These are phyloP conservation scores for Pisolithus thermaeus DNA, from an alignment of 1,284 basidiomycete genomes.

Conservation along the genomic window DNA sequence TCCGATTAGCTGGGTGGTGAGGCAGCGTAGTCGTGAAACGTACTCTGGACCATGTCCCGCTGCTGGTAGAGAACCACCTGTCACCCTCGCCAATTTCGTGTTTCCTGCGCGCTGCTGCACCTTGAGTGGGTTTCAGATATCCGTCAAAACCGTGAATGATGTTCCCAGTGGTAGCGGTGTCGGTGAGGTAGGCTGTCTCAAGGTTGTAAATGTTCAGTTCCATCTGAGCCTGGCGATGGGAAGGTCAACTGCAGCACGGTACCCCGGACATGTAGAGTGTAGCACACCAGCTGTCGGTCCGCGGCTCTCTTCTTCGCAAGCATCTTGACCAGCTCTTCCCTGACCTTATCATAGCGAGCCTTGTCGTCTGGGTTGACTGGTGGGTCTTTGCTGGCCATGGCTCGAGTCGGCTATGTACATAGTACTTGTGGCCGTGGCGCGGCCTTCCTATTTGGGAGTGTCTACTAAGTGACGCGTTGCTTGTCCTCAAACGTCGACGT, in stretches of 20 bases:
- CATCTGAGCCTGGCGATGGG: slow-evolving; percentile 50
- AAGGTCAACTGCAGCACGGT: slow-evolving; percentile 1
- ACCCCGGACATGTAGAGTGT: not conserved
- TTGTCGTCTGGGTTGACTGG: slow-evolving; percentile 54
- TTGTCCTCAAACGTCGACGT: slow-evolving; percentile 16
- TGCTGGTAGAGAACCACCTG: slow-evolving; percentile 74
- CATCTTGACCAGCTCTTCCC: slow-evolving; percentile 65
- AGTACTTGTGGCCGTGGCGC: not conserved
- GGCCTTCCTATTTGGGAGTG: slow-evolving; percentile 20
- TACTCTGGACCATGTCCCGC: slow-evolving; percentile 67
- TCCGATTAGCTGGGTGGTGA: slow-evolving; percentile 3
- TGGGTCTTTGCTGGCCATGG: slow-evolving; percentile 29
- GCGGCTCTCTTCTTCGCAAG: slow-evolving; percentile 63
- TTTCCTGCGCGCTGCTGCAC: slow-evolving; percentile 52
- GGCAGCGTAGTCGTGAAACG: slow-evolving; percentile 8
- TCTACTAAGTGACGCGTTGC: slow-evolving; percentile 32
- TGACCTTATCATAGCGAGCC: slow-evolving; percentile 59
- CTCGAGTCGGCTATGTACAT: not conserved
- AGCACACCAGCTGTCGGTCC: slow-evolving; percentile 64
- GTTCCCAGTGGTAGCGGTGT: slow-evolving; percentile 74
- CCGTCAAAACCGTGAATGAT: slow-evolving; percentile 80
- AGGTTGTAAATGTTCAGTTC: slow-evolving; percentile 72
- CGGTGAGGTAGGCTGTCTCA: slow-evolving; percentile 66
- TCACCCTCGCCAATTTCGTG: slow-evolving; percentile 72
- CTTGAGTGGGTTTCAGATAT: slow-evolving; percentile 69